Evolutionary conservation across 495 filamentous ascomycete species (phyloP).

Genomic region (Xylaria castorea): DNA sequence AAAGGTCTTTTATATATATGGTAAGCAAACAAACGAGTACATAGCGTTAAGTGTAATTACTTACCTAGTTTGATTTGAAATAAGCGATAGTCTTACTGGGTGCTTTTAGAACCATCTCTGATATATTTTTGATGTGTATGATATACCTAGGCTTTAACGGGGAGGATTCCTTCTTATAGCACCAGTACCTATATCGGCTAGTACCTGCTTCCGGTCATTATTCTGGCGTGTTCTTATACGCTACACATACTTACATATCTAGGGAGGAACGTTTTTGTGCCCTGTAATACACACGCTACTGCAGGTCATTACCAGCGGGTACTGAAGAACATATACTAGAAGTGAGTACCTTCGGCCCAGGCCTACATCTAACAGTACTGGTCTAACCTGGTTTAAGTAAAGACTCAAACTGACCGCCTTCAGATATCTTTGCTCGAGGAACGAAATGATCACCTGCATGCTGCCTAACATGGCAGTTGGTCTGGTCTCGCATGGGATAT

Average conservation of each 20-base stretch:
- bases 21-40: not conserved
- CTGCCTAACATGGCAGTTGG: not conserved
- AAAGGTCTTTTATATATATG: not conserved
- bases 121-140: not conserved
- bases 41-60: not conserved
- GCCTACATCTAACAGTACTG: slow-evolving; percentile 4
- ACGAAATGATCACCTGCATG: slow-evolving; percentile 14
- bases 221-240: not conserved
- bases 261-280: not conserved
- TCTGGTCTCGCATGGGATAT: not conserved
- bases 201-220: not conserved
- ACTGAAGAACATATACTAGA: slow-evolving; percentile 1
- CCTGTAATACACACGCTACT: slow-evolving; percentile 24
- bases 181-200: slow-evolving; percentile 5
- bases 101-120: not conserved
- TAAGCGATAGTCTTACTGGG: not conserved
- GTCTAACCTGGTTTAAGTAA: slow-evolving; percentile 5
- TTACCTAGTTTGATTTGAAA: not conserved
- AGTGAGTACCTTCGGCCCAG: not conserved
- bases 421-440: not conserved
- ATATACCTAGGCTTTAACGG: too few relatives aligned
- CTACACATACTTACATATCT: not conserved
- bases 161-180: slow-evolving; percentile 3
- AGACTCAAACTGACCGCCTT: slow-evolving; percentile 25
- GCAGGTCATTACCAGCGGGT: slow-evolving; percentile 26